A percentile compares a stretch with the other conserved stretches of the same genome.
Evolutionary conservation across 1,139 yeast species (phyloP).

Genomic region (Taphrina flavorubra): DNA sequence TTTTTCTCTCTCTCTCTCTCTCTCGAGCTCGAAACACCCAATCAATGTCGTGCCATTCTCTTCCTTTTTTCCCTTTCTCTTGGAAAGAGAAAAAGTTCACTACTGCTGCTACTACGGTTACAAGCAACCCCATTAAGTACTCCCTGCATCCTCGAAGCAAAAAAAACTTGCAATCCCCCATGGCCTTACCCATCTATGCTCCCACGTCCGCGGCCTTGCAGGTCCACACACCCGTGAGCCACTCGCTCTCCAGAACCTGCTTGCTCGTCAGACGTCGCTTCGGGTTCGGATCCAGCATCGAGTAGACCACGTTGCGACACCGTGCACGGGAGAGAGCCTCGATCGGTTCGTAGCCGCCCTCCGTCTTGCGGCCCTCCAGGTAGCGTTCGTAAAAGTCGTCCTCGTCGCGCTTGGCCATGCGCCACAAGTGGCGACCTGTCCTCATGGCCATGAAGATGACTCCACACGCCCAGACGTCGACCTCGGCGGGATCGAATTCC

Average conservation of each 20-base stretch:
- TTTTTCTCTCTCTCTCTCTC: no score
- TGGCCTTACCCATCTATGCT: not conserved
- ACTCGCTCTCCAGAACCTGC: slow-evolving; percentile 87
- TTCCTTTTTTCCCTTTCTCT: no score
- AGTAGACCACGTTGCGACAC: slow-evolving; percentile 89
- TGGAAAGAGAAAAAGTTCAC: no score
- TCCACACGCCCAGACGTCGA: slow-evolving; percentile 97
- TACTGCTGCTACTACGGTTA: slow-evolving; percentile 5
- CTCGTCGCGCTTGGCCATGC: slow-evolving; percentile 69
- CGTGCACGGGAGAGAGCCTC: slow-evolving; percentile 62
- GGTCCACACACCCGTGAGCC: slow-evolving; percentile 87
- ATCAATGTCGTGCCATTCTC: no score
- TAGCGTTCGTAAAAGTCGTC: slow-evolving; percentile 83
- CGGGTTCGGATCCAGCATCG: slow-evolving; percentile 90
- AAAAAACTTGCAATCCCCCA: no score
- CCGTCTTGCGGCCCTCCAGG: slow-evolving; percentile 73
- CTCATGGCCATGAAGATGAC: slow-evolving; percentile 98
- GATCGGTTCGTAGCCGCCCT: slow-evolving; percentile 88
- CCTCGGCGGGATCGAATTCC: slow-evolving; percentile 87
- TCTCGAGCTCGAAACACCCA: no score
- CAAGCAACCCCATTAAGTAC: not conserved
- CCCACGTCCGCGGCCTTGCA: slow-evolving; percentile 69
- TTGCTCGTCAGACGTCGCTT: slow-evolving; percentile 80
- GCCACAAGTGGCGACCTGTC: slow-evolving; percentile 94
- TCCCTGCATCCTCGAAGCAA: not conserved